These are phyloP conservation scores for Lizonia empirigonia DNA, from an alignment of 2,329 filamentous ascomycete species.

Conservation along the genomic window DNA sequence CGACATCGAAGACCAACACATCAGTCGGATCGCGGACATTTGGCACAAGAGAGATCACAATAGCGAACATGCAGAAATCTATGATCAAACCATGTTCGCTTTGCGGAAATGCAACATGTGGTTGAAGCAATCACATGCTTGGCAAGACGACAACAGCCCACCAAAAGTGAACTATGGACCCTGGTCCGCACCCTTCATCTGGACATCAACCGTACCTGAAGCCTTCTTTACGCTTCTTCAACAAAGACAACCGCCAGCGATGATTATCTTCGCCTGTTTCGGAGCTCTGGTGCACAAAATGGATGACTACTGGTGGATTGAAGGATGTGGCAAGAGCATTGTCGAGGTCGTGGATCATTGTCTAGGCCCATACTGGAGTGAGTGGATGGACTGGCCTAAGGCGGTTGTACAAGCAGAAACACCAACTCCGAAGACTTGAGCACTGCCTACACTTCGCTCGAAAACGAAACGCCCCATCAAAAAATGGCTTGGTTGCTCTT, in stretches of 20 bases:
- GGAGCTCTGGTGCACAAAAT: constrained; percentile 19
- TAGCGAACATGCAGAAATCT: constrained; percentile 11
- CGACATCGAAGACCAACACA: constrained; percentile 13
- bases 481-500: no score
- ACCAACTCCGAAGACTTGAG: not conserved
- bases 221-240: constrained; percentile 21
- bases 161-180: constrained; percentile 20
- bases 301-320: constrained; percentile 27
- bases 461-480: no score
- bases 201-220: constrained; percentile 19
- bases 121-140: constrained; percentile 15
- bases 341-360: constrained; percentile 21
- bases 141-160: not conserved
- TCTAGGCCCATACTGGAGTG: constrained; percentile 24
- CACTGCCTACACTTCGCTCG: no score
- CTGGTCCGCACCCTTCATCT: constrained; percentile 28
- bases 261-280: constrained; percentile 29
- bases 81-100: constrained; percentile 15
- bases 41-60: constrained; percentile 15
- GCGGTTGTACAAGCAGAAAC: constrained; percentile 1
- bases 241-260: constrained; percentile 25
- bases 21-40: constrained; percentile 12
- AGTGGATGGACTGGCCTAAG: constrained; percentile 22
- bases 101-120: constrained; percentile 21
- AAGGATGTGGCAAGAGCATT: constrained; percentile 29